These are phyloP conservation scores for Apiotrichum veenhuisii DNA, from an alignment of 1,284 basidiomycete species.

Conservation along the genomic window DNA sequence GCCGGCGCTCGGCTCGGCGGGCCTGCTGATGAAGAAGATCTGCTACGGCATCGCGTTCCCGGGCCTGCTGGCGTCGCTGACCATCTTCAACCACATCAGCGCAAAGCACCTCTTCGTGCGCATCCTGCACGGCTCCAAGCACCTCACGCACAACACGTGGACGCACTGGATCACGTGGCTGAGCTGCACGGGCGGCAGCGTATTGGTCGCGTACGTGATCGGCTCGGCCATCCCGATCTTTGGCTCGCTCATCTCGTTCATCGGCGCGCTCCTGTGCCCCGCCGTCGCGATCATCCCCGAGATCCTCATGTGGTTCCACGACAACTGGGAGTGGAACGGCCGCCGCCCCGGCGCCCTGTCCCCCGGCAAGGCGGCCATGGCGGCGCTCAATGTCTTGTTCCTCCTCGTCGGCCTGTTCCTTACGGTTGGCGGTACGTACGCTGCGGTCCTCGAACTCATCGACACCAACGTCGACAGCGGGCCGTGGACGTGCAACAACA, in stretches of 20 bases:
- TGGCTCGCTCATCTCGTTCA: conserved; percentile 29
- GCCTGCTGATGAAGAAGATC: conserved; percentile 30
- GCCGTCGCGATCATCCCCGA: conserved; percentile 20
- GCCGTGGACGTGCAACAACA: conserved; percentile 29
- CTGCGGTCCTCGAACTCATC: conserved; percentile 26
- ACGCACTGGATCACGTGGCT: conserved; percentile 41
- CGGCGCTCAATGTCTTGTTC: conserved; percentile 27
- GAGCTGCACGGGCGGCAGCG: conserved; percentile 17
- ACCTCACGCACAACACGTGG: conserved; percentile 33
- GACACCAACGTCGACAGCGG: conserved; percentile 13
- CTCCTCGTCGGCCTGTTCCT: conserved; percentile 25
- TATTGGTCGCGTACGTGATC: conserved; percentile 29
- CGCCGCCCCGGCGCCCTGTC: conserved; percentile 11
- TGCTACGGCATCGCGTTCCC: conserved; percentile 46
- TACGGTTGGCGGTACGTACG: conserved; percentile 33
- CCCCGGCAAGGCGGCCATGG: conserved; percentile 15
- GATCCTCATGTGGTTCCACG: conserved; percentile 36
- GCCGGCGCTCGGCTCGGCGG: conserved; percentile 34
- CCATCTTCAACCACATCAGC: conserved; percentile 19
- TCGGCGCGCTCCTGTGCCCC: conserved; percentile 29
- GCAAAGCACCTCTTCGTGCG: conserved; percentile 36
- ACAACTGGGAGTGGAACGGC: conserved; percentile 15
- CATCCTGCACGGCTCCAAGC: conserved; percentile 30
- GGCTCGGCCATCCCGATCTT: conserved; percentile 21
- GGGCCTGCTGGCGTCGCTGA: conserved; percentile 24